A percentile compares a stretch with the other conserved stretches of the same genome.
phyloP scores from a whole-genome alignment of 495 filamentous ascomycete species.

The Trichoderma erinaceum region DNA sequence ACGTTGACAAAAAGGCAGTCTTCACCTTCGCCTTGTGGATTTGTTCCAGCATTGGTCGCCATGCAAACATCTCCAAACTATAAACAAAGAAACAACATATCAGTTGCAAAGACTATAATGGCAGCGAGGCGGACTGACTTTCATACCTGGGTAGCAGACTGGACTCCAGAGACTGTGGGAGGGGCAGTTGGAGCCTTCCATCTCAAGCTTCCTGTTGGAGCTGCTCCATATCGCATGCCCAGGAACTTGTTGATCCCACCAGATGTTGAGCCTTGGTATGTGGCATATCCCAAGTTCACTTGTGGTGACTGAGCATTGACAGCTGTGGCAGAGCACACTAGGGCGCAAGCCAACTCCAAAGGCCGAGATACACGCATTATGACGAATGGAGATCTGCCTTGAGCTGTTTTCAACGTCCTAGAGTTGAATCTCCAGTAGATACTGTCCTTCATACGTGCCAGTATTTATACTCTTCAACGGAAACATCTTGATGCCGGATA shows the following conservation, averaged over 20 bases:
- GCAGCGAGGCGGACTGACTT: not conserved
- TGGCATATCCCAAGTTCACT: slow-evolving; percentile 43
- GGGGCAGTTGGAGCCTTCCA: slow-evolving; percentile 37
- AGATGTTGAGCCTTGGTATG: slow-evolving; percentile 31
- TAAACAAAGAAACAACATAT: not conserved
- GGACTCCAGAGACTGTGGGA: slow-evolving; percentile 21
- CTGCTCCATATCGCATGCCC: slow-evolving; percentile 40
- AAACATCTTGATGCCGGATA: not conserved
- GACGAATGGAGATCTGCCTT: not conserved
- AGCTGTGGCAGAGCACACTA: not conserved
- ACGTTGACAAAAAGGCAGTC: slow-evolving; percentile 73
- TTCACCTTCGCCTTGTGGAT: slow-evolving; percentile 42
- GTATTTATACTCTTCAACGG: not conserved
- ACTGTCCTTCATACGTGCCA: not conserved
- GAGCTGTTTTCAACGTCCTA: not conserved
- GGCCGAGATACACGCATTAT: not conserved
- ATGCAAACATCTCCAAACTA: slow-evolving; percentile 48
- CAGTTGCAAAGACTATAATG: not conserved
- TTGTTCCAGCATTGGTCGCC: slow-evolving; percentile 33
- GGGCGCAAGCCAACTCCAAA: not conserved
- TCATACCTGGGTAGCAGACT: slow-evolving; percentile 24
- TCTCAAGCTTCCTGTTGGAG: slow-evolving; percentile 34
- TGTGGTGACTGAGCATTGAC: slow-evolving; percentile 15
- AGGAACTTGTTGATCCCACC: slow-evolving; percentile 37
- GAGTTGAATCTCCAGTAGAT: not conserved